These are phyloP conservation scores for Candida anutae DNA, from an alignment of 1,139 yeast species.

Conservation along the genomic window DNA sequence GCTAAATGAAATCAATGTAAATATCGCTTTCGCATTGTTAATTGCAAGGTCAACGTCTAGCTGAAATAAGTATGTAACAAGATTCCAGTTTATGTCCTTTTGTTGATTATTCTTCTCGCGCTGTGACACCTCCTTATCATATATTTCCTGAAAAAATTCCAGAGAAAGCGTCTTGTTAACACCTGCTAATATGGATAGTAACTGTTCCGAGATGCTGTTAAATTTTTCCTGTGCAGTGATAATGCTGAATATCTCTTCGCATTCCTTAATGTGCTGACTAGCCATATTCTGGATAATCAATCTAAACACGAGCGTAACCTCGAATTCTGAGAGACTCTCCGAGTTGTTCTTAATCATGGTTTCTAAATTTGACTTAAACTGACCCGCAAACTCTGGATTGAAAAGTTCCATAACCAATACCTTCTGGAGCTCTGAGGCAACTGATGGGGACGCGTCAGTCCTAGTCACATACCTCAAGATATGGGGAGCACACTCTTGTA, in stretches of 20 bases:
- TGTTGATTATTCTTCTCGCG: slow-evolving; percentile 5
- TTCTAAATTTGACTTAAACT: slow-evolving; percentile 14
- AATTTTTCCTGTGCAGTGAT: slow-evolving; percentile 22
- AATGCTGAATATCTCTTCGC: slow-evolving; percentile 36
- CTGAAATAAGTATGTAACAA: slow-evolving; percentile 35
- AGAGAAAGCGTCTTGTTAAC: slow-evolving; percentile 43
- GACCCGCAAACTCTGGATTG: slow-evolving; percentile 9
- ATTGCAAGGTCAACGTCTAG: slow-evolving; percentile 48
- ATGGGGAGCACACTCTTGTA: slow-evolving; percentile 10
- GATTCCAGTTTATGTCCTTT: slow-evolving; percentile 29
- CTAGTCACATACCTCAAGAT: slow-evolving; percentile 5
- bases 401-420: slow-evolving; percentile 11
- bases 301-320: slow-evolving; percentile 18
- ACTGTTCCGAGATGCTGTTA: slow-evolving; percentile 25
- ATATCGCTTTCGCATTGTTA: slow-evolving; percentile 21
- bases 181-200: slow-evolving; percentile 27
- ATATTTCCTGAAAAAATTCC: slow-evolving; percentile 32
- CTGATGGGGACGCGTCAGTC: neutral
- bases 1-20: slow-evolving; percentile 10
- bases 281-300: slow-evolving; percentile 19
- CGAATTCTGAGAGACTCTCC: slow-evolving; percentile 5
- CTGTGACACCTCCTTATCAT: slow-evolving; percentile 18
- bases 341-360: slow-evolving; percentile 9
- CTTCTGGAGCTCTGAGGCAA: slow-evolving; percentile 1
- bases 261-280: slow-evolving; percentile 19